A percentile compares a stretch with the other conserved stretches of the same genome.
These are phyloP conservation scores for Aspergillus indologenus DNA, from an alignment of 495 filamentous ascomycete species.

Conservation along the genomic window DNA sequence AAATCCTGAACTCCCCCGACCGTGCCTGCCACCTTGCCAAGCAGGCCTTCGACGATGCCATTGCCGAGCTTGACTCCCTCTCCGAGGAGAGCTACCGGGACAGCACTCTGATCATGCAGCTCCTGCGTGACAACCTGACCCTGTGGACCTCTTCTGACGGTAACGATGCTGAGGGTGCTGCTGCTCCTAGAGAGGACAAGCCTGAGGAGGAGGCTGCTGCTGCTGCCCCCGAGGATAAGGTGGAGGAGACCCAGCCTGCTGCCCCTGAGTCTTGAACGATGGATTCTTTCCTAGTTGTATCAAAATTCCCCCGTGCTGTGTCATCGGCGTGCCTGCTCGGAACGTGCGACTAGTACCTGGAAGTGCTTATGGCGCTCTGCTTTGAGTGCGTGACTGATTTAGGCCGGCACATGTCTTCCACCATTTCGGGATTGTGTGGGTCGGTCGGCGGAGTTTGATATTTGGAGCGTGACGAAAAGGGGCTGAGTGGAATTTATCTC, in stretches of 20 bases:
- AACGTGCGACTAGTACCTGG: conserved; percentile 40
- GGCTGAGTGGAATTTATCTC: conserved; percentile 50
- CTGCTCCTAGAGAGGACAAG: conserved; percentile 62
- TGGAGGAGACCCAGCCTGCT: conserved; percentile 43
- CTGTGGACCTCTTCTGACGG: conserved; percentile 98
- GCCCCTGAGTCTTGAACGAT: conserved; percentile 34
- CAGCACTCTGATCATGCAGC: conserved; percentile 99
- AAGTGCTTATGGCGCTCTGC: conserved; percentile 42
- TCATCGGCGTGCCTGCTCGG: conserved; percentile 30
- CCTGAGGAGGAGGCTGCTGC: conserved; percentile 55
- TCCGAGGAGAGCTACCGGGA: conserved; percentile 99
- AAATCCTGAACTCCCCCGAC: conserved; percentile 98
- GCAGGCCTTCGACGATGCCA: conserved; percentile 98
- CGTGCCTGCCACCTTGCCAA: conserved; percentile 98
- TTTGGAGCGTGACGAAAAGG: conserved; percentile 49
- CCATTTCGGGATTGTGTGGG: conserved; percentile 41
- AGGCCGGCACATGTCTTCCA: conserved; percentile 42
- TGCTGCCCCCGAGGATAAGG: conserved; percentile 42
- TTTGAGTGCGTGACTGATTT: conserved; percentile 44
- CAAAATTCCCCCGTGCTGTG: conserved; percentile 25
- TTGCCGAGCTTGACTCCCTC: conserved; percentile 97
- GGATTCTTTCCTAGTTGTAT: conserved; percentile 26
- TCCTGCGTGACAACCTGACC: conserved; percentile 98
- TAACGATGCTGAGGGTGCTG: conserved; percentile 67
- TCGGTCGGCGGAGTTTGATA: conserved; percentile 51